Evolutionary conservation across 2,329 filamentous ascomycete genomes (phyloP).

Genomic region (Pseudocercospora eumusae): DNA sequence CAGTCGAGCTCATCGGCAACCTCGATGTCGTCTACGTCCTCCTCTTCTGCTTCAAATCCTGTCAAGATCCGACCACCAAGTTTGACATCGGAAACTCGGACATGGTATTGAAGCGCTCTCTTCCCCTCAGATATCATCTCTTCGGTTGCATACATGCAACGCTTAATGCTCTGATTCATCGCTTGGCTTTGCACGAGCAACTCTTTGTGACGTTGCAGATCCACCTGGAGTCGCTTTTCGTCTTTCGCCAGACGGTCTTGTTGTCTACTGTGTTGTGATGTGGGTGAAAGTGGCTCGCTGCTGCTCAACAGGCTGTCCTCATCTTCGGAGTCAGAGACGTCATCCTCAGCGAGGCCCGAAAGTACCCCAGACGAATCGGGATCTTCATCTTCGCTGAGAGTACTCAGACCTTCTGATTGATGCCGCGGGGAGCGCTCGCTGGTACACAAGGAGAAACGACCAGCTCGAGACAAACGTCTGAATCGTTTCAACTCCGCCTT

Average conservation of each 20-base stretch:
- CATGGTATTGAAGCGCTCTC: conserved; percentile 81
- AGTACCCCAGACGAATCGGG: conserved; percentile 33
- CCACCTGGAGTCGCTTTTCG: conserved; percentile 78
- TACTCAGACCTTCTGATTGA: conserved; percentile 33
- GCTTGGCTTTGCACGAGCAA: conserved; percentile 87
- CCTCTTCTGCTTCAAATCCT: conserved; percentile 52
- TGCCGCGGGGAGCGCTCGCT: conserved; percentile 41
- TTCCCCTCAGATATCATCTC: conserved; percentile 84
- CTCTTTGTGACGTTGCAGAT: conserved; percentile 85
- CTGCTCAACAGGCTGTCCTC: conserved; percentile 38
- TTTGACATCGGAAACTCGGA: conserved; percentile 75
- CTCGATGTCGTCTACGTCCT: conserved; percentile 21
- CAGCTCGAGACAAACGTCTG: conserved; percentile 79
- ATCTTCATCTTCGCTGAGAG: conserved; percentile 39
- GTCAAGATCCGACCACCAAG: conserved; percentile 78
- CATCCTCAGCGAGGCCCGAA: conserved; percentile 28
- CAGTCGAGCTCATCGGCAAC: neutral
- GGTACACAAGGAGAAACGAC: conserved; percentile 64
- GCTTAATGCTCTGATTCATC: conserved; percentile 90
- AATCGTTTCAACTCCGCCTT: conserved; percentile 83
- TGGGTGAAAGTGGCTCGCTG: conserved; percentile 36
- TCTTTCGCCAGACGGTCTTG: conserved; percentile 67
- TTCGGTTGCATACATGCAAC: conserved; percentile 87
- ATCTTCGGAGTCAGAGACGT: conserved; percentile 17
- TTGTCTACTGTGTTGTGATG: conserved; percentile 46